Conservation (phyloP, 257 asterid species). For the Solanum peruvianum region DNA sequence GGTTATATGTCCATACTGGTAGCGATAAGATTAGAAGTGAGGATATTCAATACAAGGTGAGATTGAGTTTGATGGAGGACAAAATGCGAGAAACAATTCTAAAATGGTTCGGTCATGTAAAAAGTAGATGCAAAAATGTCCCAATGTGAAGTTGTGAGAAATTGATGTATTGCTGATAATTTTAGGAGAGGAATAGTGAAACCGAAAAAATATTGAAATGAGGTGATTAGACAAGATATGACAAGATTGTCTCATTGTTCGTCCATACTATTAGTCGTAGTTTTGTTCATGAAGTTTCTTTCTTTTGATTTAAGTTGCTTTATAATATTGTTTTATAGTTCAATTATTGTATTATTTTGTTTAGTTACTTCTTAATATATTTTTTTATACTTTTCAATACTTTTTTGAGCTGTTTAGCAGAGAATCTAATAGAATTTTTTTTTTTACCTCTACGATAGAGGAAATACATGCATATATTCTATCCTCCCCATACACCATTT, state of each 20-base stretch:
- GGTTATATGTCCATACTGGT: neutral
- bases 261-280: too few relatives aligned
- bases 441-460: neutral
- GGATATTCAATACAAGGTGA: neutral
- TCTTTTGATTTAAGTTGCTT: too few relatives aligned
- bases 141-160: neutral
- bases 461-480: neutral
- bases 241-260: too few relatives aligned
- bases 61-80: neutral
- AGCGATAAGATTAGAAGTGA: too few relatives aligned
- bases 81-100: neutral
- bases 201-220: neutral
- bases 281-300: too few relatives aligned
- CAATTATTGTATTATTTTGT: too few relatives aligned
- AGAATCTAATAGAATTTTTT: too few relatives aligned
- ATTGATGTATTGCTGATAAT: neutral
- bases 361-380: too few relatives aligned
- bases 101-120: neutral
- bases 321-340: too few relatives aligned
- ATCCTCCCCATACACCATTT: neutral
- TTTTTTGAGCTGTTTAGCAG: neutral
- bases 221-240: too few relatives aligned
- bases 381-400: neutral
- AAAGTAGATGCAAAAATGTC: neutral
- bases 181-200: neutral